A percentile compares a stretch with the other conserved stretches of the same genome.
These are phyloP conservation scores for Podospora appendiculata DNA, from an alignment of 495 filamentous ascomycete genomes.

Conservation along the genomic window DNA sequence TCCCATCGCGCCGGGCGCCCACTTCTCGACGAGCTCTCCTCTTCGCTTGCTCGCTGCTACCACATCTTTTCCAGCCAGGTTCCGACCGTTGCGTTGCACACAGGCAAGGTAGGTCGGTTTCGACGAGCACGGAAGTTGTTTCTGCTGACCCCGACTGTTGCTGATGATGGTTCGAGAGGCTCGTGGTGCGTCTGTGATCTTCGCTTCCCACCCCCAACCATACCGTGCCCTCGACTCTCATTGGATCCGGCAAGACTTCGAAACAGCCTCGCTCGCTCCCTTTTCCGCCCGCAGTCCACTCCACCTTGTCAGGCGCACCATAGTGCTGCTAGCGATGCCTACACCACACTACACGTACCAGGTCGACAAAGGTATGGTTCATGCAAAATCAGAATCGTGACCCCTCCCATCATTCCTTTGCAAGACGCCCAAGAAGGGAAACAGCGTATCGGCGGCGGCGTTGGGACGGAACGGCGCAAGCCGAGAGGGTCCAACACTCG, in stretches of 20 bases:
- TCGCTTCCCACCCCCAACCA: neutral
- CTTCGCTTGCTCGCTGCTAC: neutral
- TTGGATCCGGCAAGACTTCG: neutral
- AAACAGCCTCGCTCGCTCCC: neutral
- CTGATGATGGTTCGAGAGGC: neutral
- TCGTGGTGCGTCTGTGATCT: neutral
- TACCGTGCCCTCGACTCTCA: neutral
- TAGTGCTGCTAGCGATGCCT: neutral
- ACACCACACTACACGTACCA: no score
- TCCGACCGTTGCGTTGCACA: conserved; percentile 4
- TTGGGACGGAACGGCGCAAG: no score
- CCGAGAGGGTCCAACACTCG: no score
- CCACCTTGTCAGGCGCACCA: no score
- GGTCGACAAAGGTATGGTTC: neutral
- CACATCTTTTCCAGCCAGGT: conserved; percentile 8
- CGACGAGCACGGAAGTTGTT: conserved; percentile 3
- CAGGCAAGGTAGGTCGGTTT: neutral
- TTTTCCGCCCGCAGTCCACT: no score
- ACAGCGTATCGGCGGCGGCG: no score
- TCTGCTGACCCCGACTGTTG: conserved; percentile 1
- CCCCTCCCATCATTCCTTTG: neutral
- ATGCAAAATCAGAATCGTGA: neutral
- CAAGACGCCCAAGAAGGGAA: no score
- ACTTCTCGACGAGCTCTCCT: neutral
- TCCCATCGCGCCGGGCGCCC: neutral